These are phyloP conservation scores for Hippophae tibetana DNA, from an alignment of 306 rosid species.

Conservation along the genomic window DNA sequence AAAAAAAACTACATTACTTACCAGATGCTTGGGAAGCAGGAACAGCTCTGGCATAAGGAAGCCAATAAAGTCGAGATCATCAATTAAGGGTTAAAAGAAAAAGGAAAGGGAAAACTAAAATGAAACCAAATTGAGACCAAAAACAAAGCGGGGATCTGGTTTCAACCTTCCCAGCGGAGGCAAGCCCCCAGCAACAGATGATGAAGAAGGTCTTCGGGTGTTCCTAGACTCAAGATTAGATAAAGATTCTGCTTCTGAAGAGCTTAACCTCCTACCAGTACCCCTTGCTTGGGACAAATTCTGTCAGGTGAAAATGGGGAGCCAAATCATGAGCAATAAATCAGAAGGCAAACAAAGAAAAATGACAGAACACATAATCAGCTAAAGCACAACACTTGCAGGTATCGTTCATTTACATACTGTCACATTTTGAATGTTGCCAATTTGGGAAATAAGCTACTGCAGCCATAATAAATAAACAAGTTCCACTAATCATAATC, in stretches of 20 bases:
- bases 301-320: slow-evolving; percentile 29
- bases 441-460: too few species aligned
- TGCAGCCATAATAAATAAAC: too few species aligned
- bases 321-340: slow-evolving; percentile 14
- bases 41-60: slow-evolving; percentile 55
- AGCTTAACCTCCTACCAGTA: slow-evolving; percentile 64
- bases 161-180: slow-evolving; percentile 97
- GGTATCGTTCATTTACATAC: too few species aligned
- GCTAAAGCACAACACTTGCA: too few species aligned
- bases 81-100: slow-evolving; percentile 11
- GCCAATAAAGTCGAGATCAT: slow-evolving; percentile 18
- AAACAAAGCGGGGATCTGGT: slow-evolving; percentile 9
- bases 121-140: not conserved
- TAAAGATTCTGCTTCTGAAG: slow-evolving; percentile 65
- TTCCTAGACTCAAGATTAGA: slow-evolving; percentile 67
- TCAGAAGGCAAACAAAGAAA: not conserved
- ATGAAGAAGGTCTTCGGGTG: slow-evolving; percentile 77
- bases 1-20: slow-evolving; percentile 38
- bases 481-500: not conserved
- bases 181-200: slow-evolving; percentile 89
- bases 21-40: slow-evolving; percentile 83
- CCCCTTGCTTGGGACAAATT: slow-evolving; percentile 78
- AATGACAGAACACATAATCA: too few species aligned
- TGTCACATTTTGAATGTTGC: too few species aligned
- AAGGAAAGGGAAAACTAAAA: not conserved